phyloP scores from a whole-genome alignment of 768 basidiomycete genomes.

The Leccinum uliginosum region DNA sequence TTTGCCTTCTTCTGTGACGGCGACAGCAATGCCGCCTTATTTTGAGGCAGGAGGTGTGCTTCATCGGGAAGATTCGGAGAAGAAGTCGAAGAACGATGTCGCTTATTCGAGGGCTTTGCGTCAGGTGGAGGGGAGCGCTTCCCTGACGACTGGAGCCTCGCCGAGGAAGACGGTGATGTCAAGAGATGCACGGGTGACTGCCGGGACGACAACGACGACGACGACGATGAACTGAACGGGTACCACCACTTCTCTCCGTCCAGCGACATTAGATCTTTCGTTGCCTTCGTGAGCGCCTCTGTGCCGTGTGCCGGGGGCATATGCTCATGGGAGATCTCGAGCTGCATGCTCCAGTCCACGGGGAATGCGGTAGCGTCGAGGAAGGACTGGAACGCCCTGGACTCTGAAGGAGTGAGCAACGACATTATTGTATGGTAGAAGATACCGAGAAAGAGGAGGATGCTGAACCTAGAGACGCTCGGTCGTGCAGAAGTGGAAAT shows the following conservation, averaged over 20 bases:
- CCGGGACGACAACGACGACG: conserved; percentile 27
- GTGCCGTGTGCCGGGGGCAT: conserved; percentile 50
- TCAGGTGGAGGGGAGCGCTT: conserved; percentile 27
- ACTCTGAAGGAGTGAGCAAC: conserved; percentile 63
- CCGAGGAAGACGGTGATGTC: conserved; percentile 11
- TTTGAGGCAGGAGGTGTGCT: conserved; percentile 9
- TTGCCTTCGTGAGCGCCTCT: conserved; percentile 71
- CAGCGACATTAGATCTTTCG: conserved; percentile 78
- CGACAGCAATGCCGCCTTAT: conserved; percentile 47
- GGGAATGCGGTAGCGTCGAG: conserved; percentile 45
- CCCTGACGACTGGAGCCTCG: conserved; percentile 13
- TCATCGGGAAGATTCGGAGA: conserved; percentile 11
- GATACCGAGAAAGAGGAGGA: not conserved
- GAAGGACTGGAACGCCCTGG: conserved; percentile 65
- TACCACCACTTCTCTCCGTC: conserved; percentile 42
- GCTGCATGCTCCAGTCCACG: conserved; percentile 46
- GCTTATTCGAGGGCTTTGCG: conserved; percentile 29
- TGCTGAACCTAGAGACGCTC: not conserved
- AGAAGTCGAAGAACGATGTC: conserved; percentile 24
- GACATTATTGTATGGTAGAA: conserved; percentile 44
- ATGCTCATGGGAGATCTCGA: conserved; percentile 37
- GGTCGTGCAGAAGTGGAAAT: conserved; percentile 4
- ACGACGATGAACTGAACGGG: conserved; percentile 24
- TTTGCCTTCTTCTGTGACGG: conserved; percentile 89
- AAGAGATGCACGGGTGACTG: conserved; percentile 22